Percentiles rank a stretch among this genome's conserved stretches.
Conservation (phyloP, 768 basidiomycete species). For the Artomyces pyxidatus region DNA sequence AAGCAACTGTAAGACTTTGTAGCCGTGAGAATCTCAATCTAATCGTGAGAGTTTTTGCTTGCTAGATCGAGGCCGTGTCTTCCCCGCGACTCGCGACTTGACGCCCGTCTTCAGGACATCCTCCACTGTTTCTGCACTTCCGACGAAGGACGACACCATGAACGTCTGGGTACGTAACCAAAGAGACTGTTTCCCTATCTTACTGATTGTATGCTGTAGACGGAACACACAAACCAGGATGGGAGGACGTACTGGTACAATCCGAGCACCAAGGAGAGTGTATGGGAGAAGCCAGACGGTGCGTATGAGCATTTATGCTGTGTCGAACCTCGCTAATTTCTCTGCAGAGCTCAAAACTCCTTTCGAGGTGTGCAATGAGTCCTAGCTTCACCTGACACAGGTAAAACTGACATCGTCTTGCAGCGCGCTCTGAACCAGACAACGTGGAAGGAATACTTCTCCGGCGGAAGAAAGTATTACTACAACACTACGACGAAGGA, state of each 20-base stretch:
- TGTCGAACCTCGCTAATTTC: no score
- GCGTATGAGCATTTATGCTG: conserved; percentile 18
- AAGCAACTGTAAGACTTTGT: no score
- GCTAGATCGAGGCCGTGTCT: no score
- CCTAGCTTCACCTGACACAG: background rate
- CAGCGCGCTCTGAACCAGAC: conserved; percentile 86
- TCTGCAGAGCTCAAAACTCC: conserved; percentile 84
- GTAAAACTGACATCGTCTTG: conserved; percentile 2
- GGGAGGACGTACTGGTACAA: conserved; percentile 99
- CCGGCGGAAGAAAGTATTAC: conserved; percentile 85
- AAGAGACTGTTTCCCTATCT: background rate
- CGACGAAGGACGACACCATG: no score
- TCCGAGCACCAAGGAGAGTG: conserved; percentile 77
- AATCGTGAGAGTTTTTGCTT: no score
- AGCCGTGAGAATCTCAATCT: no score
- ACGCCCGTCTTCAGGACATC: no score
- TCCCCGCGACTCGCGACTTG: no score
- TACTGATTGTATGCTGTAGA: conserved; percentile 34
- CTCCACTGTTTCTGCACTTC: no score
- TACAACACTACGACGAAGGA: conserved; percentile 87
- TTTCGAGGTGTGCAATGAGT: conserved; percentile 58
- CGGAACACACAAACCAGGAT: conserved; percentile 90
- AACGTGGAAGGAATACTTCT: conserved; percentile 95
- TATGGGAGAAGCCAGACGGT: conserved; percentile 99
- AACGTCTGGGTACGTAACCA: conserved; percentile 2